These are phyloP conservation scores for Luvunga scandens DNA, from an alignment of 345 rosid species.

Conservation along the genomic window DNA sequence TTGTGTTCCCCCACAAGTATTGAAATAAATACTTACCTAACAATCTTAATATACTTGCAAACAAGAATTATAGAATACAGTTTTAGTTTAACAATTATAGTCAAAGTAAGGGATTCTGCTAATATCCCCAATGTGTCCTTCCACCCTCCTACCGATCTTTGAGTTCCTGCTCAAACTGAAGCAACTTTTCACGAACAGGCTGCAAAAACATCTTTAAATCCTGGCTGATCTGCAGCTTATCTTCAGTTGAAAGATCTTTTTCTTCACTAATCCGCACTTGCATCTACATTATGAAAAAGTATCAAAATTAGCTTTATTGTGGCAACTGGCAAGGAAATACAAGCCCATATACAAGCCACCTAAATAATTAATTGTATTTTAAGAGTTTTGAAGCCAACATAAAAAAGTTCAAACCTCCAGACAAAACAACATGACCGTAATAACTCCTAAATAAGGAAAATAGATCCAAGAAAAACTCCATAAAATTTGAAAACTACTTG, in stretches of 20 bases:
- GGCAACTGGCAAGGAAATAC: background rate
- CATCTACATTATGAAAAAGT: constrained; percentile 34
- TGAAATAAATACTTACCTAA: background rate
- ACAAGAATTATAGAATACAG: constrained; percentile 6
- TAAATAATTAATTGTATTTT: background rate
- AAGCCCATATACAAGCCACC: background rate
- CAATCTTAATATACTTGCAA: background rate
- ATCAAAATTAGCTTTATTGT: background rate
- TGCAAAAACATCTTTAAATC: constrained; percentile 65
- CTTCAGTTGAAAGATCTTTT: constrained; percentile 54
- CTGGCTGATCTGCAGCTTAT: constrained; percentile 42
- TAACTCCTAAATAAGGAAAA: background rate
- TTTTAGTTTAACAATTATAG: constrained; percentile 8
- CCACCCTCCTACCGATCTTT: constrained; percentile 51
- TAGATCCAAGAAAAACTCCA: background rate
- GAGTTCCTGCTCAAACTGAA: constrained; percentile 79
- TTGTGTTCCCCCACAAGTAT: constrained; percentile 14
- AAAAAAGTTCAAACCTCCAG: background rate
- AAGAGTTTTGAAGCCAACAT: background rate
- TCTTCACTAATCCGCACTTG: constrained; percentile 57
- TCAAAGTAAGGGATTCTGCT: background rate
- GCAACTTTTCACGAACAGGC: constrained; percentile 70
- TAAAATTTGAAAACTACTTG: too few species aligned
- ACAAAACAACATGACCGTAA: too few species aligned
- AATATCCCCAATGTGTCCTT: background rate